A percentile compares a stretch with the other conserved stretches of the same genome.
phyloP scores from a whole-genome alignment of 805 yeast species.

The Tetrapisispora fleetii region DNA sequence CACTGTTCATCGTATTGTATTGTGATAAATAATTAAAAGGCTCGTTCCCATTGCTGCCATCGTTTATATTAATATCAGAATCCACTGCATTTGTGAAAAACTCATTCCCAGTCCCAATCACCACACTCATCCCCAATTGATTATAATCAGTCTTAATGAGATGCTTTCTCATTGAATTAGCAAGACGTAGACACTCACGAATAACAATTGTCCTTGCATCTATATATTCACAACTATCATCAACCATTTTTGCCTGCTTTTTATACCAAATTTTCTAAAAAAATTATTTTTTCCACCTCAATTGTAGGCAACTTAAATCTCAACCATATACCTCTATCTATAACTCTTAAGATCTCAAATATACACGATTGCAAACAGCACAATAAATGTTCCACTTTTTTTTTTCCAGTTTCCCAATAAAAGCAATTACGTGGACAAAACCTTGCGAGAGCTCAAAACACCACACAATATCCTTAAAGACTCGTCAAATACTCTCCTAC shows the following conservation, averaged over 20 bases:
- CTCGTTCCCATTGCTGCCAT: slow-evolving; percentile 13
- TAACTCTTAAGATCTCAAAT: too few relatives aligned
- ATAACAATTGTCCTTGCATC: slow-evolving; percentile 77
- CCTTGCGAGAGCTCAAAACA: too few relatives aligned
- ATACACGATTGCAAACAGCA: too few relatives aligned
- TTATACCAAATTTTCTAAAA: neutral
- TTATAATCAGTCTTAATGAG: slow-evolving; percentile 47
- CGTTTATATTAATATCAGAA: slow-evolving; percentile 14
- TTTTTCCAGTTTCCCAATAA: too few relatives aligned
- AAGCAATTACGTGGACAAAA: too few relatives aligned
- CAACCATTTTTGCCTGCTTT: neutral
- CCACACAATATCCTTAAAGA: too few relatives aligned
- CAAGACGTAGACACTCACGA: slow-evolving; percentile 77
- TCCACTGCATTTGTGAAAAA: slow-evolving; percentile 40
- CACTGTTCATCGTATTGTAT: slow-evolving; percentile 25
- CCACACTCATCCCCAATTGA: slow-evolving; percentile 71
- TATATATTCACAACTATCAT: slow-evolving; percentile 31
- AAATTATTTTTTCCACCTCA: too few relatives aligned
- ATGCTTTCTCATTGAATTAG: slow-evolving; percentile 83
- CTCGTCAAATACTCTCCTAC: too few relatives aligned
- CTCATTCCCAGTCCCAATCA: slow-evolving; percentile 55
- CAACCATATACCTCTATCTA: too few relatives aligned
- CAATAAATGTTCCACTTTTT: too few relatives aligned
- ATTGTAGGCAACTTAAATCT: too few relatives aligned
- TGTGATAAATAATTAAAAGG: slow-evolving; percentile 26